These are phyloP conservation scores for Eucalyptus pauciflora DNA, from an alignment of 345 rosid genomes.

Conservation along the genomic window DNA sequence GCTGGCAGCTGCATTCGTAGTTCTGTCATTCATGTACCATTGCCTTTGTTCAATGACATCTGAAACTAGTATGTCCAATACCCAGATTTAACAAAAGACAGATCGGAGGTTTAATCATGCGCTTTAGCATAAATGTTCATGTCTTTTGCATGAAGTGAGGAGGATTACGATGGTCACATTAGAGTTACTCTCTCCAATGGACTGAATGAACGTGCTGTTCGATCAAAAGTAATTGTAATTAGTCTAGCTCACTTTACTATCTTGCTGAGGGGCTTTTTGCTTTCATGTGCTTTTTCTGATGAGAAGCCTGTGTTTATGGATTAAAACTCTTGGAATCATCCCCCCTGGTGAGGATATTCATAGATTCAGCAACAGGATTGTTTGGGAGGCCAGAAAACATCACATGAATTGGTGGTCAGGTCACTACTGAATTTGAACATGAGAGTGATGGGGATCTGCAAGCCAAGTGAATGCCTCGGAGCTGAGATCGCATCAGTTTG, in stretches of 20 bases:
- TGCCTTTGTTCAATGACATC: background rate
- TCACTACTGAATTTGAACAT: background rate
- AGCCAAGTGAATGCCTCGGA: background rate
- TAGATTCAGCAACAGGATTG: background rate
- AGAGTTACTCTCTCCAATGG: background rate
- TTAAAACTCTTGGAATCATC: background rate
- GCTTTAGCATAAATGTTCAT: background rate
- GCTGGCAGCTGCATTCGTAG: background rate
- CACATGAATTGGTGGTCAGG: background rate
- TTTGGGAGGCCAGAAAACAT: background rate
- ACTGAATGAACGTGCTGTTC: background rate
- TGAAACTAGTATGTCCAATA: background rate
- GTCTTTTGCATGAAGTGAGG: background rate
- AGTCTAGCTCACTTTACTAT: background rate
- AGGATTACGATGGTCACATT: background rate
- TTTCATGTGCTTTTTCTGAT: background rate
- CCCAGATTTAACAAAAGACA: background rate
- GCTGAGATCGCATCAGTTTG: background rate
- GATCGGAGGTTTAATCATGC: background rate
- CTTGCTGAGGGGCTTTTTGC: background rate
- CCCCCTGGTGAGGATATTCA: background rate
- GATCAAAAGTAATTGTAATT: background rate
- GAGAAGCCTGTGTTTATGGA: background rate
- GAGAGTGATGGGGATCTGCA: background rate
- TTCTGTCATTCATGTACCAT: background rate